Evolutionary conservation across 2,329 filamentous ascomycete species (phyloP), one percentile per base, ranked within the genome.

Genomic region (Cercospora sojina): DNA sequence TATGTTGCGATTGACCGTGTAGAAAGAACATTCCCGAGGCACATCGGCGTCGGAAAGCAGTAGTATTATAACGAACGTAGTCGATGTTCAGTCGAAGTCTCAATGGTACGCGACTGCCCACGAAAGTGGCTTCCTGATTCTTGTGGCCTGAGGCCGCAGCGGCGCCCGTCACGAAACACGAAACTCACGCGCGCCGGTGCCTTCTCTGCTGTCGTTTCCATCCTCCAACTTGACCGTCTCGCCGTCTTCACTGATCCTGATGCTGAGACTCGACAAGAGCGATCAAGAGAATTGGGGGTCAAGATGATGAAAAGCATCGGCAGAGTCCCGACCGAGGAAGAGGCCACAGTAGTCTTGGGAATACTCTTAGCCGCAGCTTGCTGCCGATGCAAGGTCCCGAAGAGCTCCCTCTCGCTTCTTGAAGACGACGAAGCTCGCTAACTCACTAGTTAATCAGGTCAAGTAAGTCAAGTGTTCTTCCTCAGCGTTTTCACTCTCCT

Each of bases 391-490:
- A 53, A 25, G 29, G 18, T 29, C 60, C 60, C 60, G 60, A 57
- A 35, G 32, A 57, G 32, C 60, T 63, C 60, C 60, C 51, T 32
- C 16, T 29, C 29, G 12, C 59, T 32, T 55, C 29, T 38, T 20
- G 27, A 53, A 55, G 27, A 38, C 27, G 47, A 53, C 1, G 43
- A 38, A 1, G 27, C 10, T 60, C 16, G 16, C 58, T 47, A 9
- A 5, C 35, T 38, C 16, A 9, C 49, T 20, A 7, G 4, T 9
- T 62, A n/a, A 5, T 3, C 27, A 8, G 2, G 2, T n/a, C 25
- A 38, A 82, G 79, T 27, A 29, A 49, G 43, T 47, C 18, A 18
- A 18, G 18, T 20, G 16, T 8, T 47, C n/a, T 10, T 18, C 18
- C 8, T 9, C 41, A 3, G 7, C 7, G 6, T 10, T n/a, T n/a